Percentiles rank a stretch among this genome's conserved stretches.
These are phyloP conservation scores for Fusarium phyllophilum DNA, from an alignment of 2,329 filamentous ascomycete species.

Conservation along the genomic window DNA sequence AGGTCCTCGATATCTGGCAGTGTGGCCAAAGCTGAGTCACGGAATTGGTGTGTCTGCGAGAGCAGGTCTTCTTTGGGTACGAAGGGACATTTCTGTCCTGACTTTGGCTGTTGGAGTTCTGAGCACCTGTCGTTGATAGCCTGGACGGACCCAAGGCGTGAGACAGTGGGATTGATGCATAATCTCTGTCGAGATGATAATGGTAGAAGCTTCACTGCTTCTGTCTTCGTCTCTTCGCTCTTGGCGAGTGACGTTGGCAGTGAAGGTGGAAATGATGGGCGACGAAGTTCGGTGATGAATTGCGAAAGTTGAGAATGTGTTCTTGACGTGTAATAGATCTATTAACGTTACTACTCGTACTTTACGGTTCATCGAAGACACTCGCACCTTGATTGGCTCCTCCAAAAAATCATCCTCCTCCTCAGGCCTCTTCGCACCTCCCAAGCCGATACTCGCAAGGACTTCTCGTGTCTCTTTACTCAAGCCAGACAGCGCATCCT, in stretches of 20 bases:
- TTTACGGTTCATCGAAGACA: background rate
- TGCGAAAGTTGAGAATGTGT: constrained; percentile 93
- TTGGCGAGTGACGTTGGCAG: constrained; percentile 59
- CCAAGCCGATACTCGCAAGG: constrained; percentile 72
- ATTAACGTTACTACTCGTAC: constrained; percentile 46
- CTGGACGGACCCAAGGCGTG: constrained; percentile 73
- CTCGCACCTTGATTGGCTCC: constrained; percentile 73
- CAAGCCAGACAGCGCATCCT: constrained; percentile 62
- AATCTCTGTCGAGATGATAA: constrained; percentile 86
- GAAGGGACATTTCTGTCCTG: constrained; percentile 73
- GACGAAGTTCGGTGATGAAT: constrained; percentile 83
- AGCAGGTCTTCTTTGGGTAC: constrained; percentile 82
- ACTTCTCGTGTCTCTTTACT: constrained; percentile 81
- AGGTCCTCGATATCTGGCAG: constrained; percentile 96
- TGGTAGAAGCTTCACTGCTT: constrained; percentile 78
- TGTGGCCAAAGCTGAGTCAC: constrained; percentile 84
- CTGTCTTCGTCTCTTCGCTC: constrained; percentile 40
- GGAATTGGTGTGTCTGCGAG: constrained; percentile 78
- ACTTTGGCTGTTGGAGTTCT: constrained; percentile 81
- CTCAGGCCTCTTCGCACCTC: constrained; percentile 48
- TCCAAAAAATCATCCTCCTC: constrained; percentile 60
- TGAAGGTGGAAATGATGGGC: constrained; percentile 80
- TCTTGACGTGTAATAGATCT: constrained; percentile 90
- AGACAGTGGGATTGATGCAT: constrained; percentile 89
- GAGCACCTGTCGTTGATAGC: constrained; percentile 95